A percentile compares a stretch with the other conserved stretches of the same genome.
These are phyloP conservation scores for Combretum micranthum DNA, from an alignment of 345 rosid species.

Conservation along the genomic window DNA sequence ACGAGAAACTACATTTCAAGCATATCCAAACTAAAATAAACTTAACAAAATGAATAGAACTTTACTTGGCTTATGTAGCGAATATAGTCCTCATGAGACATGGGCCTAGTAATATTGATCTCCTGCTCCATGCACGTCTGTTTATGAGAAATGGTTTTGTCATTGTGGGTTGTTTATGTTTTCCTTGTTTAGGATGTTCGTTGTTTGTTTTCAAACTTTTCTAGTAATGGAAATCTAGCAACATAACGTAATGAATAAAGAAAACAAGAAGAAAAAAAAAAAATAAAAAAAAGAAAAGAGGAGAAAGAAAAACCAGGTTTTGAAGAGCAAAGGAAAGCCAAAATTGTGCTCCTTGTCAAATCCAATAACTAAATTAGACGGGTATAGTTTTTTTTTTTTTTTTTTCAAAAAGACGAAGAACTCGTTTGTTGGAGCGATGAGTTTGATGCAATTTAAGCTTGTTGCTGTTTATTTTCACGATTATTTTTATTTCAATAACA, in stretches of 20 bases:
- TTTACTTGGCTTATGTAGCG: slow-evolving; percentile 32
- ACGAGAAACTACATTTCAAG: too few species aligned
- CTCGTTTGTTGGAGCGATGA: too few species aligned
- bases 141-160: slow-evolving; percentile 12
- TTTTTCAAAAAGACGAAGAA: too few species aligned
- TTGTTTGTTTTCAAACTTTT: slow-evolving; percentile 30
- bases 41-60: too few species aligned
- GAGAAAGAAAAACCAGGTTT: slow-evolving; percentile 39
- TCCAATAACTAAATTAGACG: too few species aligned
- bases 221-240: slow-evolving; percentile 56
- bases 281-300: not conserved
- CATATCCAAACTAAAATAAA: slow-evolving; percentile 4
- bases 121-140: slow-evolving; percentile 15
- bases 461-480: too few species aligned
- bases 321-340: slow-evolving; percentile 61
- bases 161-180: slow-evolving; percentile 21
- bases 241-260: slow-evolving; percentile 29
- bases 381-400: too few species aligned
- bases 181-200: slow-evolving; percentile 12
- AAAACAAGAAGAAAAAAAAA: not conserved
- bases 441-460: too few species aligned
- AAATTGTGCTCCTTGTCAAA: too few species aligned
- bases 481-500: too few species aligned
- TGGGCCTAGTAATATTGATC: slow-evolving; percentile 27
- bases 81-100: slow-evolving; percentile 62